Percentiles rank a stretch among this genome's conserved stretches.
phyloP scores from a whole-genome alignment of 257 asterid genomes.

The Mitragyna speciosa region DNA sequence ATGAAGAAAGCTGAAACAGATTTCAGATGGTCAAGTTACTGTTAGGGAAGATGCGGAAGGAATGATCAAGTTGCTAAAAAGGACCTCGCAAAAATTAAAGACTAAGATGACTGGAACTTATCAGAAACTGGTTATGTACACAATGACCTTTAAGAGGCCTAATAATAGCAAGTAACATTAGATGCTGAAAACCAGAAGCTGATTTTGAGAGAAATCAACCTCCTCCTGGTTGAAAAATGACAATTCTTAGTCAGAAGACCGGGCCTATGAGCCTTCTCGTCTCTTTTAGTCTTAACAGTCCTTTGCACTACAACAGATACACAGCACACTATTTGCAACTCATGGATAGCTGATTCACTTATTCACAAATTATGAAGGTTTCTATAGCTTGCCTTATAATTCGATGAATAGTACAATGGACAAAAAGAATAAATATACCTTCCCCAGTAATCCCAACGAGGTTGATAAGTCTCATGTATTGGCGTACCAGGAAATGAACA shows the following conservation, averaged over 20 bases:
- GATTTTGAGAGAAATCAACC: neutral
- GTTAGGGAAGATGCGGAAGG: neutral
- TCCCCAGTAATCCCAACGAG: conserved; percentile 99
- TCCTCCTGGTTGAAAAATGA: neutral
- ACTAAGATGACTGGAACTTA: neutral
- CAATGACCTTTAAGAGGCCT: neutral
- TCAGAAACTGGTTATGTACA: neutral
- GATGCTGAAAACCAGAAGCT: neutral
- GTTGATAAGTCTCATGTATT: conserved; percentile 94
- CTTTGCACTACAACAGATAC: neutral
- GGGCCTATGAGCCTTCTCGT: neutral
- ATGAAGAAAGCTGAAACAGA: neutral
- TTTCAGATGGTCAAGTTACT: neutral
- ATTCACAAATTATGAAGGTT: neutral
- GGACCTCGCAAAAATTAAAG: neutral
- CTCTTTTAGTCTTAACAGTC: neutral
- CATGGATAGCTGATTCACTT: neutral
- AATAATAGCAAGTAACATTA: neutral
- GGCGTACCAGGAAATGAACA: conserved; percentile 83
- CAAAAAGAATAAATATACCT: conserved; percentile 44
- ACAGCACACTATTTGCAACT: neutral
- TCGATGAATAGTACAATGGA: neutral
- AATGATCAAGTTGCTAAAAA: neutral
- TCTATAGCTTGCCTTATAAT: neutral
- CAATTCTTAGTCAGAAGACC: neutral